Conservation (phyloP, 2,329 filamentous ascomycete genomes). For the Diaporthe humulicola region DNA sequence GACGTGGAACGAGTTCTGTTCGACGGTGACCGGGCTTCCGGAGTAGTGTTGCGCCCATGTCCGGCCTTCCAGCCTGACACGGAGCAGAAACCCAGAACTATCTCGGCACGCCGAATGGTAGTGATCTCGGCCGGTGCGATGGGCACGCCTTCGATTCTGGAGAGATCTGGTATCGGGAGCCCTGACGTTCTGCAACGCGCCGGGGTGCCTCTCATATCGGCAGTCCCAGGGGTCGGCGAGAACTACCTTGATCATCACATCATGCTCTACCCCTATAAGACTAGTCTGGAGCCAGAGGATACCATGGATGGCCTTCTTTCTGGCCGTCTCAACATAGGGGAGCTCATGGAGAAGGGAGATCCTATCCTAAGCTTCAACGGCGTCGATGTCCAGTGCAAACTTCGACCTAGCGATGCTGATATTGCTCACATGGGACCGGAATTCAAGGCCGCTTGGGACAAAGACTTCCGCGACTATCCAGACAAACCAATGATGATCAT, state of each 20-base stretch:
- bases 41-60: slow-evolving; percentile 61
- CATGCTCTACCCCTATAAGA: slow-evolving; percentile 31
- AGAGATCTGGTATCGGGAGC: slow-evolving; percentile 66
- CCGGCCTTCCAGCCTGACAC: slow-evolving; percentile 51
- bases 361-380: slow-evolving; percentile 33
- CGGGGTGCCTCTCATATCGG: slow-evolving; percentile 41
- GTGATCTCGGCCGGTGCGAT: slow-evolving; percentile 56
- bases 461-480: slow-evolving; percentile 42
- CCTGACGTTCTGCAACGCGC: slow-evolving; percentile 44
- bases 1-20: slow-evolving; percentile 64
- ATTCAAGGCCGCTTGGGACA: slow-evolving; percentile 43
- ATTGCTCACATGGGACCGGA: slow-evolving; percentile 42
- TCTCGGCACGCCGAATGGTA: slow-evolving; percentile 64
- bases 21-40: slow-evolving; percentile 57
- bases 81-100: slow-evolving; percentile 44
- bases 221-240: slow-evolving; percentile 44
- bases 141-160: slow-evolving; percentile 61
- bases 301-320: slow-evolving; percentile 39
- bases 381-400: slow-evolving; percentile 32
- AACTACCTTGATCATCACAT: slow-evolving; percentile 34
- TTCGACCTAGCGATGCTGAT: slow-evolving; percentile 41
- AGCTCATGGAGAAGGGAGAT: slow-evolving; percentile 45
- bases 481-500: slow-evolving; percentile 62
- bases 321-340: slow-evolving; percentile 45
- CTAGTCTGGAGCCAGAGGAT: background rate